Base-by-base conservation (phyloP, 2,329 filamentous ascomycete species). In the Ophiocordyceps camponoti-floridani region DNA sequence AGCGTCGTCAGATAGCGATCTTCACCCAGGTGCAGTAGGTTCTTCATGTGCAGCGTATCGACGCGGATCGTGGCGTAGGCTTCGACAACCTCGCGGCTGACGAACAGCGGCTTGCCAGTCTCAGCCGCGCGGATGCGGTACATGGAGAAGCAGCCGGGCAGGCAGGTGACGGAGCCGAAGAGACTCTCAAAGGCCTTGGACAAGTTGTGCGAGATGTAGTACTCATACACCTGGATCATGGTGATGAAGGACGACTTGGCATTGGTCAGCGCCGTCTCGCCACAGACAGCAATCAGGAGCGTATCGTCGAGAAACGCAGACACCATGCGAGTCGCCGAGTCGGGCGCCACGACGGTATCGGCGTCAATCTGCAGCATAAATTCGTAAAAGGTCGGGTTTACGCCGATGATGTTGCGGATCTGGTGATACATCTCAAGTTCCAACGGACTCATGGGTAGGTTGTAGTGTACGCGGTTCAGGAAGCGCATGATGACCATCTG, bases 221-320 rank as follows among this genome's bases (percentile, higher is more conserved):
- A 98, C 64, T 98, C 89, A 70, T 96, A 98, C 31, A 98, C 89
- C 64, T 98, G 91, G 60, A 98, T 98, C 89, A 96, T 96, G 44
- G 91, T 98, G 52, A 94, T 78, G 57, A 93, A 86, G 1, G 89
- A 95, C 7, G 82, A 74, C 62, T 95, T 95, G 48, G 87, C 84
- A 58, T 98, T 98, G 50, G 82, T 88, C 42, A 98, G 71, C 14
- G 83, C 83, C 0, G 91, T 98, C 64, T 98, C 91, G 65, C 91
- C 91, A 57, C 91, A 98, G 43, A 91, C 77, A 45, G 83, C 91
- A 56, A 95, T 89, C n/a, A 96, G 70, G 46, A 85, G 81, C 26
- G 88, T 94, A 59, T 98, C 91, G 55, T 91, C 77, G 40, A 95
- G 64, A 69, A 95, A 95, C 5, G 87, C 73, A 10, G 91, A 78